Conservation (phyloP, 2,329 filamentous ascomycete genomes). For the Rutstroemia sp. region DNA sequence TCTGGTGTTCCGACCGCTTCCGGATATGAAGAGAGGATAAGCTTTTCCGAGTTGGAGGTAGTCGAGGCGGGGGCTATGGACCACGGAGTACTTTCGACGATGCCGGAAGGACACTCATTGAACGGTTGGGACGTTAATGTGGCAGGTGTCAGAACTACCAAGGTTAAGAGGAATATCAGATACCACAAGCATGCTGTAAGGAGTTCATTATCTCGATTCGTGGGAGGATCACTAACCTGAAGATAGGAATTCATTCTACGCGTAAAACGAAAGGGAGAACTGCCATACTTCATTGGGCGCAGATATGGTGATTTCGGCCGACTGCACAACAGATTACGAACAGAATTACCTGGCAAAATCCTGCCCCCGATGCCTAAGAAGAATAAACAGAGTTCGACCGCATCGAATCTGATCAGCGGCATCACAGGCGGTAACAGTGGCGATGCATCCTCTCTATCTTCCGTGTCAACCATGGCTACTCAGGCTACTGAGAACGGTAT, state of each 20-base stretch:
- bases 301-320: constrained; percentile 83
- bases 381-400: constrained; percentile 73
- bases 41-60: constrained; percentile 94
- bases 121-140: constrained; percentile 98
- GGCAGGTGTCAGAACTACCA: constrained; percentile 74
- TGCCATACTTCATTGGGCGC: constrained; percentile 73
- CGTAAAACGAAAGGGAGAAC: constrained; percentile 68
- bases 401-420: constrained; percentile 47
- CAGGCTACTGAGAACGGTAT: constrained; percentile 14
- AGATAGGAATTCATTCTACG: constrained; percentile 78
- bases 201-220: background rate
- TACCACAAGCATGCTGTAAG: constrained; percentile 86
- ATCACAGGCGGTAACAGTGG: constrained; percentile 52
- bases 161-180: constrained; percentile 76
- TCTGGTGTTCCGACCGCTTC: constrained; percentile 93
- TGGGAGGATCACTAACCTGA: constrained; percentile 4
- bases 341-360: constrained; percentile 85
- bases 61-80: constrained; percentile 92
- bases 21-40: constrained; percentile 93
- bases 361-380: constrained; percentile 82
- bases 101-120: constrained; percentile 85
- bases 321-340: constrained; percentile 70
- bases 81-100: constrained; percentile 75
- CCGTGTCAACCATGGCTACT: constrained; percentile 26
- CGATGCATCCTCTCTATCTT: constrained; percentile 69